phyloP scores from a whole-genome alignment of 352 stramenopile species.

The Stramenopiles sp. region DNA sequence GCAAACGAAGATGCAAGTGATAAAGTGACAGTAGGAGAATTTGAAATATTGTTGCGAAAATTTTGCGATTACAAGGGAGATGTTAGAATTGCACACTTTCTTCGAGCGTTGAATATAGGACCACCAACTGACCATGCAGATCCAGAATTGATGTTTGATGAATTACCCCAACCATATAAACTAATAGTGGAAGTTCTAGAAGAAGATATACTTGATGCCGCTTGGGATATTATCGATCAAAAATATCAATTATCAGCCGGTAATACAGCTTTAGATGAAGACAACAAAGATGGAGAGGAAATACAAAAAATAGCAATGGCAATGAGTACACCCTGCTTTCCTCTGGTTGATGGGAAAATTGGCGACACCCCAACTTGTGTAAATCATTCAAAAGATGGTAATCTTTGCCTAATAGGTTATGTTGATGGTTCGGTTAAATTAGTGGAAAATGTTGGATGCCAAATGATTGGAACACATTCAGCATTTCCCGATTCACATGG shows the following conservation, averaged over 20 bases:
- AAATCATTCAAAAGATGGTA: neutral
- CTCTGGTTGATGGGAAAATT: neutral
- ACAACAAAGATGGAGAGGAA: neutral
- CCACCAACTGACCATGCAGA: slow-evolving; percentile 33
- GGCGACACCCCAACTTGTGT: neutral
- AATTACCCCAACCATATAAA: slow-evolving; percentile 41
- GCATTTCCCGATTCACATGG: neutral
- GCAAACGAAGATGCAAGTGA: neutral
- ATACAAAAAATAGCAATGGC: neutral
- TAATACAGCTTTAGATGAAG: neutral
- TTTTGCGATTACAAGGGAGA: slow-evolving; percentile 8
- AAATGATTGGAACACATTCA: neutral
- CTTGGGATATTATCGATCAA: slow-evolving; percentile 23
- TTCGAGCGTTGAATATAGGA: slow-evolving; percentile 2
- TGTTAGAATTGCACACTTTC: slow-evolving; percentile 1
- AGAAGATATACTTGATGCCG: slow-evolving; percentile 31
- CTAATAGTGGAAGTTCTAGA: slow-evolving; percentile 40
- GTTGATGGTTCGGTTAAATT: neutral
- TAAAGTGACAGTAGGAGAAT: neutral
- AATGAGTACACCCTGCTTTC: neutral
- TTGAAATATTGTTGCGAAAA: slow-evolving; percentile 7
- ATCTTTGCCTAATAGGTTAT: neutral
- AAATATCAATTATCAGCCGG: neutral
- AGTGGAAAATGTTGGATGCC: neutral
- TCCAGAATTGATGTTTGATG: slow-evolving; percentile 33